Evolutionary conservation across 345 rosid genomes (phyloP), one percentile per base, ranked within the genome.

Genomic region (Syzygium grande): DNA sequence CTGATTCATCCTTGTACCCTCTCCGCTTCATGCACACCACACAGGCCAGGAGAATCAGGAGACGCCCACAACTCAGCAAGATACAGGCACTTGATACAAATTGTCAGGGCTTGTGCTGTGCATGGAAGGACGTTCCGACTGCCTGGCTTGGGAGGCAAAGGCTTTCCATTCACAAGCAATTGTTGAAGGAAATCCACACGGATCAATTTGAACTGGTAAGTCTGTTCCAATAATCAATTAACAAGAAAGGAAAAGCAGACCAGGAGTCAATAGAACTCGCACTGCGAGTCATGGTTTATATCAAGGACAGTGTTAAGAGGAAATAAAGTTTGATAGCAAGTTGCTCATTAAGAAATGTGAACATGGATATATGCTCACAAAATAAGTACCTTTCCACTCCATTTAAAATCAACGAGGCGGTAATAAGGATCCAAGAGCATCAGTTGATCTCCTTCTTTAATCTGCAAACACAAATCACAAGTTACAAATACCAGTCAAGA

Each of bases 101-200:
- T 77, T 61, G 78, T 85, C 90, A 95, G 17, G 97, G 94, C 90
- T 93, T 95, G 85, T 94, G 94, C 65, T 94, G 97, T n/a, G 97
- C 97, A 86, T 83, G 89, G 85, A 95, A 90, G 5, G 95, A 93
- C 61, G 93, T 87, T 22, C 90, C 91, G 61, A 91, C 87, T 4
- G 90, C 89, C 52, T 91, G 91, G 80, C 73, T 88, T 8, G 93
- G 93, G 89, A 19, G 91, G 84, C 83, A 93, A 88, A 65, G 88
- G 88, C 86, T 92, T 92, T 65, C 96, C 97, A 52, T 93, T 95
- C 85, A 95, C 93, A n/a, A 94, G 89, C 85, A 95, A 88, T 91
- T 94, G 96, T 91, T 94, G 93, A 54, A 89, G 86, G 89, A 95
- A 95, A 90, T 94, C 97, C 86, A 95, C 95, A 2, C 97, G 97